These are phyloP conservation scores for Chlorencoelia australis DNA, from an alignment of 2,329 filamentous ascomycete genomes.

Conservation along the genomic window DNA sequence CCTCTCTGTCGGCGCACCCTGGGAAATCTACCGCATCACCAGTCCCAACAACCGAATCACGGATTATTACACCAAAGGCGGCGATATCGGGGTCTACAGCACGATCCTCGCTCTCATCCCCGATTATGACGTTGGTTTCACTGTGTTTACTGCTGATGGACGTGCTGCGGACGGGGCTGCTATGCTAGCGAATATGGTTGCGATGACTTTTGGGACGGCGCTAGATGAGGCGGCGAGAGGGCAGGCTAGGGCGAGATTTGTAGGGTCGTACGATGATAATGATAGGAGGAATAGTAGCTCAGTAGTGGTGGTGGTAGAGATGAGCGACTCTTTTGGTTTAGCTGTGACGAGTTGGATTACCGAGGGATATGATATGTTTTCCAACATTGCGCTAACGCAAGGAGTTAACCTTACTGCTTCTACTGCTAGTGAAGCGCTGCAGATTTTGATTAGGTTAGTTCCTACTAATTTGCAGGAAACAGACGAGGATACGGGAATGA, in stretches of 20 bases:
- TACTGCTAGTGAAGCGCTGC: too few species aligned
- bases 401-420: too few species aligned
- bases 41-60: conserved; percentile 17
- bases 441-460: too few species aligned
- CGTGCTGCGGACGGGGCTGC: conserved; percentile 3
- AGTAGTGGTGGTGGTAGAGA: conserved; percentile 7
- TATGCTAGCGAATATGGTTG: conserved; percentile 23
- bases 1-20: conserved; percentile 19
- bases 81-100: conserved; percentile 32
- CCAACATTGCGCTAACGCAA: too few species aligned
- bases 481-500: too few species aligned
- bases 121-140: conserved; percentile 34
- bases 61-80: conserved; percentile 34
- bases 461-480: too few species aligned
- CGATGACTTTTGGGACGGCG: conserved; percentile 24
- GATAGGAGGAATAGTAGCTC: conserved; percentile 7
- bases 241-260: conserved; percentile 22
- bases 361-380: conserved; percentile 25
- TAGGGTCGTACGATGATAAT: conserved; percentile 19
- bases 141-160: conserved; percentile 29
- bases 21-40: conserved; percentile 27
- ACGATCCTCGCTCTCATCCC: conserved; percentile 32
- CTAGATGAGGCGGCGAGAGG: conserved; percentile 24
- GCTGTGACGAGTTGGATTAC: conserved; percentile 23
- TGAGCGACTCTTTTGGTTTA: conserved; percentile 19